These are phyloP conservation scores for Globisporangium carolinianum DNA, from an alignment of 352 stramenopile genomes.

Conservation along the genomic window DNA sequence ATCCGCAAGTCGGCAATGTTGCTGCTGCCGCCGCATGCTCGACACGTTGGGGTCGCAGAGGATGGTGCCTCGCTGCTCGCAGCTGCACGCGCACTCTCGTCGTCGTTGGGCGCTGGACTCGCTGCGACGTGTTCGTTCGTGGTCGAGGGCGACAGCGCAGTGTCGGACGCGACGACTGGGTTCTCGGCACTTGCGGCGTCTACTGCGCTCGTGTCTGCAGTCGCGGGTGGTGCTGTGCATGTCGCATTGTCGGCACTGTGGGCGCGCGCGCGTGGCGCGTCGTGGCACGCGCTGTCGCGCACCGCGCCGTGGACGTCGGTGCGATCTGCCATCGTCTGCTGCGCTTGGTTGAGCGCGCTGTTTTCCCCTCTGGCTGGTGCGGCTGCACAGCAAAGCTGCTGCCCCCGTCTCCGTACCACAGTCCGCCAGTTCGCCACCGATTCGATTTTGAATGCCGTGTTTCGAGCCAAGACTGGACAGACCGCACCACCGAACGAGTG, in stretches of 20 bases:
- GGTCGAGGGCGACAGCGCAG: neutral
- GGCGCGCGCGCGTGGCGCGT: slow-evolving; percentile 3
- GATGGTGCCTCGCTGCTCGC: neutral
- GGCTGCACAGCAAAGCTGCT: neutral
- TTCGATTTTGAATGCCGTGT: no score
- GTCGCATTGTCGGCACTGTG: neutral
- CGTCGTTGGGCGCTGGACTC: neutral
- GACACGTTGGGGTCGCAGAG: neutral
- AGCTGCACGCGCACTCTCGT: neutral
- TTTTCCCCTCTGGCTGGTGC: slow-evolving; percentile 3
- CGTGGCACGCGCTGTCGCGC: slow-evolving; percentile 1
- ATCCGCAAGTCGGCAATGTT: slow-evolving; percentile 16
- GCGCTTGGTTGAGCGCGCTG: slow-evolving; percentile 1
- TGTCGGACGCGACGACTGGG: neutral
- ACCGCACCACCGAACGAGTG: no score
- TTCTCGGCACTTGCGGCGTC: neutral
- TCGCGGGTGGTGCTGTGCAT: neutral
- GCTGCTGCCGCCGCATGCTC: neutral
- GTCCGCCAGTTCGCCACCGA: no score
- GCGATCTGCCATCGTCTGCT: slow-evolving; percentile 7
- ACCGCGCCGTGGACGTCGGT: slow-evolving; percentile 10
- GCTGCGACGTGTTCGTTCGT: neutral
- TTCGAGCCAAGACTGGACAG: no score
- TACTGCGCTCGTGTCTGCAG: neutral
- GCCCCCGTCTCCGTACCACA: no score